Conservation (phyloP, 257 asterid genomes). For the Buddleja alternifolia region DNA sequence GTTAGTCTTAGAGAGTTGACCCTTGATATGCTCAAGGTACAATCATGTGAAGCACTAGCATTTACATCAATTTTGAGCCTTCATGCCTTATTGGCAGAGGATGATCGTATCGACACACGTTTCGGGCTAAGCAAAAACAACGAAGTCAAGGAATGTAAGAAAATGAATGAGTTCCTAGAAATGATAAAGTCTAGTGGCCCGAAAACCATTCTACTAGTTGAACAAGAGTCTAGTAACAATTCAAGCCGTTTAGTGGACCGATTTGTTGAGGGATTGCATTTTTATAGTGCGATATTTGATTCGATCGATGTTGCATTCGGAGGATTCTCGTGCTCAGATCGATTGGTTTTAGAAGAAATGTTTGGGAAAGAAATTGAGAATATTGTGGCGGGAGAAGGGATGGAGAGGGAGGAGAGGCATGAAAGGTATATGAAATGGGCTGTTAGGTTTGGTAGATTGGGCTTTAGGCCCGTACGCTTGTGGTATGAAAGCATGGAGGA, state of each 20-base stretch:
- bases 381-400: constrained; percentile 53
- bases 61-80: constrained; percentile 48
- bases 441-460: constrained; percentile 38
- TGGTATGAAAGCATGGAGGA: constrained; percentile 58
- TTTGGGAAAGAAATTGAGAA: constrained; percentile 62
- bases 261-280: constrained; percentile 56
- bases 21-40: constrained; percentile 42
- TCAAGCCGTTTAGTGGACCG: constrained; percentile 42
- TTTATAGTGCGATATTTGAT: constrained; percentile 54
- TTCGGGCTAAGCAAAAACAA: constrained; percentile 35
- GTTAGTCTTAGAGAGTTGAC: constrained; percentile 38
- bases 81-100: constrained; percentile 50
- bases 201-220: constrained; percentile 43
- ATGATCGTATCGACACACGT: constrained; percentile 36
- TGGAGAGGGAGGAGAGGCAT: constrained; percentile 62
- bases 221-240: constrained; percentile 61
- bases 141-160: constrained; percentile 39
- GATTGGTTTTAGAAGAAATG: constrained; percentile 46
- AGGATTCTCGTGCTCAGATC: constrained; percentile 37
- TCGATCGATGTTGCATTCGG: constrained; percentile 38
- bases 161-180: constrained; percentile 37
- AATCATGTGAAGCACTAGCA: constrained; percentile 49
- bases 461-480: constrained; percentile 48
- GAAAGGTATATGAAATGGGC: constrained; percentile 51
- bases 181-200: constrained; percentile 43